Conservation (phyloP, 257 asterid genomes). For the Dorcoceras hygrometricum region DNA sequence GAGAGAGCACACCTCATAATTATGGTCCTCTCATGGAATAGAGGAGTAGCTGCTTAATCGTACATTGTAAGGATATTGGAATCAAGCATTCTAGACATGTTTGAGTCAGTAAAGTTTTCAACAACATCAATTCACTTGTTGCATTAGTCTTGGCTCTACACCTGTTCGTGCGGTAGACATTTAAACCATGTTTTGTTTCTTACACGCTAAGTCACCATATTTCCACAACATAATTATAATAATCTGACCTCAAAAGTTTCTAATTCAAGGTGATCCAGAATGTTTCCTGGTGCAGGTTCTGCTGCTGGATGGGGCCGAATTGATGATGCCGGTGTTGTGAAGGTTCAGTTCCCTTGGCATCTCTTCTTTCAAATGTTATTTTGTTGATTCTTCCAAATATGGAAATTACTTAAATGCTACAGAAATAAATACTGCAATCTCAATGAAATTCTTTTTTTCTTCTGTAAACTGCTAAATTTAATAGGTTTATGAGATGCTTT, state of each 20-base stretch:
- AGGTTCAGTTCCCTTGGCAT: slow-evolving; percentile 52
- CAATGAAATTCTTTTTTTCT: slow-evolving; percentile 19
- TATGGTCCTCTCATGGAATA: too few species aligned
- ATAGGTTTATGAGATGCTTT: slow-evolving; percentile 92
- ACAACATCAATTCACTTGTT: too few species aligned
- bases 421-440: slow-evolving; percentile 6
- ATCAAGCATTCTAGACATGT: too few species aligned
- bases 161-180: background rate
- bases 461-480: slow-evolving; percentile 25
- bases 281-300: slow-evolving; percentile 64
- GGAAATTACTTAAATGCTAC: slow-evolving; percentile 12
- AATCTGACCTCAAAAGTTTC: slow-evolving; percentile 9
- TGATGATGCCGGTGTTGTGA: slow-evolving; percentile 93
- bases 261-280: slow-evolving; percentile 18
- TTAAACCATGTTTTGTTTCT: background rate
- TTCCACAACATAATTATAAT: too few species aligned
- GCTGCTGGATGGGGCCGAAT: slow-evolving; percentile 99
- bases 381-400: slow-evolving; percentile 1
- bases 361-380: slow-evolving; percentile 17
- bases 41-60: too few species aligned
- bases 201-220: background rate
- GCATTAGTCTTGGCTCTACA: too few species aligned
- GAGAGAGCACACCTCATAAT: too few species aligned
- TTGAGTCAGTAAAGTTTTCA: too few species aligned
- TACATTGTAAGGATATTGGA: too few species aligned